These are phyloP conservation scores for Chiua sp. DNA, from an alignment of 1,284 basidiomycete species.

Conservation along the genomic window DNA sequence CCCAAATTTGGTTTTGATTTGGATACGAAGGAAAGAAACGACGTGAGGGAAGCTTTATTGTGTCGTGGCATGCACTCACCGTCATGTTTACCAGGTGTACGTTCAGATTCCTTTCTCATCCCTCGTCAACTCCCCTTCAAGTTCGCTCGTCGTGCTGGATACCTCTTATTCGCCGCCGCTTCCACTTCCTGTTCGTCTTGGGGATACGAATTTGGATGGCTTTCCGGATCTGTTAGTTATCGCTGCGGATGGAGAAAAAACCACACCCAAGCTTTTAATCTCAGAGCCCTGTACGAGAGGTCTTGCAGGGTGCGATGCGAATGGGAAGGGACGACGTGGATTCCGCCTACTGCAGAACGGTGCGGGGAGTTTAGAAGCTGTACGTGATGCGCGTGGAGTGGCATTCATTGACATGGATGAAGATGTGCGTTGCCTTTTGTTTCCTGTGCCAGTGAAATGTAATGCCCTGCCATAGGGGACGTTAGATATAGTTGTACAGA, in stretches of 20 bases:
- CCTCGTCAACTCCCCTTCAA: constrained; percentile 54
- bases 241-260: constrained; percentile 49
- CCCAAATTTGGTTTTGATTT: constrained; percentile 83
- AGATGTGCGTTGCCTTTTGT: constrained; percentile 66
- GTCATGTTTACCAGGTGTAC: constrained; percentile 56
- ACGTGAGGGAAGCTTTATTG: constrained; percentile 49
- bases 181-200: constrained; percentile 82
- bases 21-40: constrained; percentile 52
- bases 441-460: neutral
- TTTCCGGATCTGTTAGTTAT: constrained; percentile 91
- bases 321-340: constrained; percentile 59
- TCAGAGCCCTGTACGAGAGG: constrained; percentile 73
- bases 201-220: constrained; percentile 94
- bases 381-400: constrained; percentile 82
- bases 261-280: constrained; percentile 72
- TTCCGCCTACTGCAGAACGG: constrained; percentile 69
- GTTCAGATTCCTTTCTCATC: constrained; percentile 69
- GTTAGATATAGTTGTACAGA: constrained; percentile 90
- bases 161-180: constrained; percentile 64
- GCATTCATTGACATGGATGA: constrained; percentile 95
- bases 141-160: constrained; percentile 72
- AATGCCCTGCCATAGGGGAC: constrained; percentile 67
- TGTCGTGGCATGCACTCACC: neutral
- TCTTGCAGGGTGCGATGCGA: constrained; percentile 56
- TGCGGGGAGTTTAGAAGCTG: constrained; percentile 62